A percentile compares a stretch with the other conserved stretches of the same genome.
Conservation (phyloP, 306 rosid genomes). For the Sphenostylis stenocarpa region DNA sequence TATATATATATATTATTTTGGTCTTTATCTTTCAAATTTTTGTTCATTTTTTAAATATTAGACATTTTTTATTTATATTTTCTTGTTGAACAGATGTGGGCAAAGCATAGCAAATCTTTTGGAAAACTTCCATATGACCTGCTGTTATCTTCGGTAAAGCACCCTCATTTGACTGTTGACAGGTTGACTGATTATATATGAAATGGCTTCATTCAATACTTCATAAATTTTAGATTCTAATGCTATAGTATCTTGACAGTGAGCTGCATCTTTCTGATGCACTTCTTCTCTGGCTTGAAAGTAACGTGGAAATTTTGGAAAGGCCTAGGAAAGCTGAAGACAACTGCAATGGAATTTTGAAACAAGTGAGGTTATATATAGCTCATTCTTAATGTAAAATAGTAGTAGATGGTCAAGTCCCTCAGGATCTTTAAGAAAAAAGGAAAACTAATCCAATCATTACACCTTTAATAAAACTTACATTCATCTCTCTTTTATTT, state of each 20-base stretch:
- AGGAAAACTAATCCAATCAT: neutral
- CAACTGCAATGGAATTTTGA: constrained; percentile 43
- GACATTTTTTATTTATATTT: constrained; percentile 21
- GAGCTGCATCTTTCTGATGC: constrained; percentile 74
- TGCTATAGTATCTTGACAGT: constrained; percentile 49
- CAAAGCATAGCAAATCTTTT: constrained; percentile 41
- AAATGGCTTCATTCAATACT: constrained; percentile 27
- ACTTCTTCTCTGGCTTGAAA: constrained; percentile 66
- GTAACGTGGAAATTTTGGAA: constrained; percentile 45
- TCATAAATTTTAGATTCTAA: constrained; percentile 31
- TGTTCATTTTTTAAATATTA: neutral
- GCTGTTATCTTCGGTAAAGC: constrained; percentile 54
- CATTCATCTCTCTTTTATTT: neutral
- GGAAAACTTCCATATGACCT: constrained; percentile 54
- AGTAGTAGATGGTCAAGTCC: no score
- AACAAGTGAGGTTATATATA: constrained; percentile 49
- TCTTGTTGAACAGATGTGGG: constrained; percentile 63
- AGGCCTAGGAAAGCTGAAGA: constrained; percentile 37
- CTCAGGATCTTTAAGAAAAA: neutral
- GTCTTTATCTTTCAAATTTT: neutral
- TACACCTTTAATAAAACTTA: neutral
- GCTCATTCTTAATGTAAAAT: constrained; percentile 22
- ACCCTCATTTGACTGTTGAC: constrained; percentile 66
- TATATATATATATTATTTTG: neutral
- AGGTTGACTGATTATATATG: constrained; percentile 47